phyloP scores from a whole-genome alignment of 352 stramenopile species.

The Phytophthora colocasiae region DNA sequence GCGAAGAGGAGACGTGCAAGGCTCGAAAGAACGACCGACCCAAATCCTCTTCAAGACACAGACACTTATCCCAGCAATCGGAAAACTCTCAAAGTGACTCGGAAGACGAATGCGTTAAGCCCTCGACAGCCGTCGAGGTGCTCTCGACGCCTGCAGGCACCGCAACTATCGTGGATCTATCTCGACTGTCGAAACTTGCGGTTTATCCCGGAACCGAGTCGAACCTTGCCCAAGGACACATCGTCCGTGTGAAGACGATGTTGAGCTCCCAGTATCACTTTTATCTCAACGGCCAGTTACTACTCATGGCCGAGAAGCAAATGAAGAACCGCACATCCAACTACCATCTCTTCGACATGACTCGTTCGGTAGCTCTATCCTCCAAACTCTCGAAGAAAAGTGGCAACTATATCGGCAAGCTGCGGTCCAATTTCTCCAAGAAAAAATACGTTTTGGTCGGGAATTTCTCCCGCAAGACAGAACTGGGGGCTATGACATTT shows the following conservation, averaged over 20 bases:
- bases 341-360: slow-evolving; percentile 91
- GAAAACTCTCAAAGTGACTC: slow-evolving; percentile 60
- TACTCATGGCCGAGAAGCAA: slow-evolving; percentile 76
- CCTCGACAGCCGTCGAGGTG: slow-evolving; percentile 1
- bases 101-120: slow-evolving; percentile 44
- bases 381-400: slow-evolving; percentile 86
- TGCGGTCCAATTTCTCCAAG: slow-evolving; percentile 79
- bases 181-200: slow-evolving; percentile 78
- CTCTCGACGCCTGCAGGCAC: slow-evolving; percentile 13
- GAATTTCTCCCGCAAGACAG: slow-evolving; percentile 71
- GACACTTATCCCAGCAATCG: slow-evolving; percentile 38
- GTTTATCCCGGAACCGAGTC: slow-evolving; percentile 70
- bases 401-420: slow-evolving; percentile 91
- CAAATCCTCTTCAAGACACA: slow-evolving; percentile 35
- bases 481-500: slow-evolving; percentile 80
- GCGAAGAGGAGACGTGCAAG: slow-evolving; percentile 29
- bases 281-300: slow-evolving; percentile 62
- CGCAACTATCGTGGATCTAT: slow-evolving; percentile 50
- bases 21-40: slow-evolving; percentile 21
- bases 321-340: slow-evolving; percentile 82
- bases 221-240: slow-evolving; percentile 47
- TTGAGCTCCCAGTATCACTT: slow-evolving; percentile 72
- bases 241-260: slow-evolving; percentile 62
- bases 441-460: slow-evolving; percentile 80
- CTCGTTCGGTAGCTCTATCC: slow-evolving; percentile 48